Evolutionary conservation across 78 protist genomes (phyloP), one percentile per base, ranked within the genome.

Genomic region (Dictyostelium capitatum): DNA sequence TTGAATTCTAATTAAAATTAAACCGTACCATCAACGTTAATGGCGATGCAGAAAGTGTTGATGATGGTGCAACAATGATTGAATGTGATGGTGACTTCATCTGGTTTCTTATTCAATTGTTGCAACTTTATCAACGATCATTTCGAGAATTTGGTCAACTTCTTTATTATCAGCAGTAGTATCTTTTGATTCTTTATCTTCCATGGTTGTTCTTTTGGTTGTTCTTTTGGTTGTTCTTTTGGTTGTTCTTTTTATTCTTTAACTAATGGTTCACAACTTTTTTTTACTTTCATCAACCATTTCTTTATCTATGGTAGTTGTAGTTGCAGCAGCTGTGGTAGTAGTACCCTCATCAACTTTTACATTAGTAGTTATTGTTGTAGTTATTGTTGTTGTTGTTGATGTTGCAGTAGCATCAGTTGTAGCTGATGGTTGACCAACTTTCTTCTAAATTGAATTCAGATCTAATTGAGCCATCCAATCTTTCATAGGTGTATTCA

Each of bases 391-490:
- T 48, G 53, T 48, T 5, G 53, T 48, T 48, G 53, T 9, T 9
- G 53, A 9, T 9, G 53, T 48, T 48, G 53, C 8, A 48, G 53
- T 11, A n/a, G n/a, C n/a, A 37, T 3, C 43, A 3, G 23, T 19
- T 5, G 80, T 73, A 4, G 46, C 8, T 23, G 11, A n/a, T 57
- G 14, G 17, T 48, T n/a, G n/a, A 48, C 8, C 8, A 48, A 5
- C 53, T 30, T 65, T 65, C 6, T 11, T 12, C 97, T 51, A 89
- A 96, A 43, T 98, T 89, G 20, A 73, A 94, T 8, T 59, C 94
- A 3, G 90, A 59, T 32, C 64, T 72, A 15, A 89, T 79, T n/a
- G 95, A 75, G 20, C 99, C 99, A 80, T 94, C 97, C 47, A 97
- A 48, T 20, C 98, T 46, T 67, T 95, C 98, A 25, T 79, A 97